Evolutionary conservation across 225 moss, liverwort and hornwort genomes (phyloP), one percentile per base, ranked within the genome.

Genomic region (Straminergon stramineum): DNA sequence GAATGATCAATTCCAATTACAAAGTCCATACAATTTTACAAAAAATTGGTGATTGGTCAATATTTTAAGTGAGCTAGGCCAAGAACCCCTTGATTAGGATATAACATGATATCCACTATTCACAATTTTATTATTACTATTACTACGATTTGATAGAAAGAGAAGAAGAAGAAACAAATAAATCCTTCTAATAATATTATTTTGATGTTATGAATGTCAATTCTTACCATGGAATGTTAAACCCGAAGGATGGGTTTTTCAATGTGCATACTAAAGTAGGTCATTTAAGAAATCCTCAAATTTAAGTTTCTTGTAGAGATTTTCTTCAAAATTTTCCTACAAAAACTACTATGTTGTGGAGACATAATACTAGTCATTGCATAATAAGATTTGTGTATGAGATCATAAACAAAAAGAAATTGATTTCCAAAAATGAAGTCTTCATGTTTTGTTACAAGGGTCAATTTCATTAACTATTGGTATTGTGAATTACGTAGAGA

Each of bases 401-500:
- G 13, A 80, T 79, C 5, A 64, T 22, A 82, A 81, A 13, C 3
- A 45, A 31, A 4, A 15, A 11, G 28, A 10, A 5, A 4, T 24
- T 31, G 3, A 13, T 62, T 81, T 81, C 1, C 1, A 10, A 13
- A 41, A 13, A 13, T 37, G 2, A 19, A 17, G 0, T 22, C 6
- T 0, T 61, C 2, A 3, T 63, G 65, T 65, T 30, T 55, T 61
- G 2, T 73, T 51, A 20, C 16, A 31, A 73, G 2, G 2, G 6
- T 14, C 62, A 27, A 48, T 48, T 48, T 32, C 6, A 28, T 7
- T 8, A 55, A 67, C 4, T 23, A 53, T 82, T 8, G 9, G 26
- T 7, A 35, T 64, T 90, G 26, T 48, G 5, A 86, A 86, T 79
- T 63, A 12, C 65, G 27, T 91, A 98, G 97, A 61, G 98, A 97